Base-by-base conservation (phyloP, 2,329 filamentous ascomycete species). In the Aspergillus amoenus region DNA sequence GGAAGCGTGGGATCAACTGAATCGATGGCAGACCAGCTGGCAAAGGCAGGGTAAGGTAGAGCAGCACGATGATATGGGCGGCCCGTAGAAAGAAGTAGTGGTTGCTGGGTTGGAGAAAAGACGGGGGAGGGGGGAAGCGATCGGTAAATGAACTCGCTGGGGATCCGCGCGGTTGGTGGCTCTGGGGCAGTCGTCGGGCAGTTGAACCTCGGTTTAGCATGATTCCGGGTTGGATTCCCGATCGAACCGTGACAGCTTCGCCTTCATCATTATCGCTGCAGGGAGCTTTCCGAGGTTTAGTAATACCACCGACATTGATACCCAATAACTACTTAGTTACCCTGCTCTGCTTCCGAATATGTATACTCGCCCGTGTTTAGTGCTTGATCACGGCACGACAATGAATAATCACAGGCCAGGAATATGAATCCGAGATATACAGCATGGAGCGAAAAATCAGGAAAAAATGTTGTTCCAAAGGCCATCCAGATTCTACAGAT, bases 141-240 rank as follows among this genome's bases (percentile, higher is more conserved):
- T 54, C 55, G 55, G 55, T 57, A 57, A 57, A 54, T 57, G 55
- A 57, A 50, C 30, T 37, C 43, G 45, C 44, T 49, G 55, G 55
- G 22, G 43, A 44, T 52, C 13, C 27, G 51, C 11, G 59, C 57
- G 6, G 59, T 22, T 22, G 40, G 40, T 34, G 62, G 57, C 1
- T 71, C 70, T 17, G 74, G 61, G 5, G 70, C 15, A 21, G 65
- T 52, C 42, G 54, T 49, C 50, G 55, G 55, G 12, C 49, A 9
- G 44, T 43, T 57, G 22, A 57, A 57, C 55, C 55, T 57, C 55
- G 55, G 55, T 41, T 57, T 41, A 47, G 37, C 52, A 41, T 21
- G 22, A 27, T 42, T 53, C 49, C 55, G 43, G 43, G 42, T 30
- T 30, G 27, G 52, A 9, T 57, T 48, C 32, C 49, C 55, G 49